A percentile compares a stretch with the other conserved stretches of the same genome.
These are phyloP conservation scores for Macrolepiota albuminosa DNA, from an alignment of 768 basidiomycete genomes.

Conservation along the genomic window DNA sequence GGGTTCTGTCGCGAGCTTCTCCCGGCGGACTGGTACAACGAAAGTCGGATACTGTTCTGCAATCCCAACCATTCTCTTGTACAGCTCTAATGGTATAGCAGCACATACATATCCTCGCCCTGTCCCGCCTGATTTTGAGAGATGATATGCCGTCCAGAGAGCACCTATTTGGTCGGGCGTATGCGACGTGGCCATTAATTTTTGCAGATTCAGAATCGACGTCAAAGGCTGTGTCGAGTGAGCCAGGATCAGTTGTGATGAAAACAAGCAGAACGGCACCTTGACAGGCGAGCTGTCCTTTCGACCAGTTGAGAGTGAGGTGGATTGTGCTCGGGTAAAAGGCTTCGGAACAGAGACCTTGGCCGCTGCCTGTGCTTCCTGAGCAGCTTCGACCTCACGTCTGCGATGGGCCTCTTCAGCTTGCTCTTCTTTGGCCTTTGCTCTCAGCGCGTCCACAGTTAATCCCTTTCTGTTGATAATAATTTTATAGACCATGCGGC, in stretches of 20 bases:
- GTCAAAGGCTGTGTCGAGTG: constrained; percentile 60
- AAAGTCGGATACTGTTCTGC: constrained; percentile 73
- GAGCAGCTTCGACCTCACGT: constrained; percentile 12
- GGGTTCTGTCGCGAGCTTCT: constrained; percentile 18
- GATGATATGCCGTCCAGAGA: constrained; percentile 89
- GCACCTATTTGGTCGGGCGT: constrained; percentile 69
- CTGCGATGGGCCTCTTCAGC: constrained; percentile 19
- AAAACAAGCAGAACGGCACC: constrained; percentile 28
- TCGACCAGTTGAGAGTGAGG: constrained; percentile 23
- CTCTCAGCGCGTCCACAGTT: constrained; percentile 32
- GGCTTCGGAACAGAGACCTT: constrained; percentile 9
- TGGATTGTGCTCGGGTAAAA: constrained; percentile 7
- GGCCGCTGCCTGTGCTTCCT: constrained; percentile 4
- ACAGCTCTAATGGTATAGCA: constrained; percentile 65
- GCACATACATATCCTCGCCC: constrained; percentile 86
- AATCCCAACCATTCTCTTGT: constrained; percentile 61
- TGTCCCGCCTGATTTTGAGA: constrained; percentile 72
- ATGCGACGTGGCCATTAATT: constrained; percentile 63
- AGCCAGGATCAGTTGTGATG: not conserved
- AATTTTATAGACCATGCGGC: constrained; percentile 13
- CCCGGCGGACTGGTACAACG: constrained; percentile 74
- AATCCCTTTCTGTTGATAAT: constrained; percentile 36
- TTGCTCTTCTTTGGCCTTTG: constrained; percentile 28
- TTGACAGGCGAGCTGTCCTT: constrained; percentile 69
- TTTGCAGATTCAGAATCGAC: constrained; percentile 72